Evolutionary conservation across 345 rosid species (phyloP).

Genomic region (Citrus cavaleriei): DNA sequence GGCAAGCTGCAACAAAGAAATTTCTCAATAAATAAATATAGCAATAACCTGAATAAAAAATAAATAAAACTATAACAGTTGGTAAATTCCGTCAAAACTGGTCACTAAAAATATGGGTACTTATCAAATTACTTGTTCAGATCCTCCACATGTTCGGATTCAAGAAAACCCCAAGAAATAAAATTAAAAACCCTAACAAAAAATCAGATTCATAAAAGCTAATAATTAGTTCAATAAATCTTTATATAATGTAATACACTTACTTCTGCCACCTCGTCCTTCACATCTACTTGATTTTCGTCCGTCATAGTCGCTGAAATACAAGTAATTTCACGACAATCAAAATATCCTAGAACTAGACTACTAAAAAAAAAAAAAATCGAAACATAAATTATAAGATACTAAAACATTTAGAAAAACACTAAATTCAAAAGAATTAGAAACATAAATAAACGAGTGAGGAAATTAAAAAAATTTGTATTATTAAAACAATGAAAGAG

Average conservation of each 20-base stretch:
- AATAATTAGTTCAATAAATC: neutral
- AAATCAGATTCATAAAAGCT: neutral
- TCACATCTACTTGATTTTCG: constrained; percentile 36
- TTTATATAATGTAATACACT: neutral
- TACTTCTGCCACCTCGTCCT: constrained; percentile 60
- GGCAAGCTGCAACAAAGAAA: constrained; percentile 42
- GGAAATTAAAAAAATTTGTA: too few relatives aligned
- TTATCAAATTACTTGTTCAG: neutral
- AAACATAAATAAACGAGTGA: too few relatives aligned
- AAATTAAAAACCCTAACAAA: neutral
- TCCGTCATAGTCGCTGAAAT: constrained; percentile 42
- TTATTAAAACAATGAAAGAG: neutral
- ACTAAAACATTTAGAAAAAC: too few relatives aligned
- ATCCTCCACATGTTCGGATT: neutral
- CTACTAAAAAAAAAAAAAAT: too few relatives aligned
- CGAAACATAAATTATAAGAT: too few relatives aligned
- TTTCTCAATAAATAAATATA: neutral
- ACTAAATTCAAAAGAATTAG: too few relatives aligned
- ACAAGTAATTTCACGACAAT: neutral
- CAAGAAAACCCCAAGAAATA: neutral
- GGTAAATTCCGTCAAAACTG: neutral
- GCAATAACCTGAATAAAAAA: neutral
- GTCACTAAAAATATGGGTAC: neutral
- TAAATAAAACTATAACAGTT: neutral
- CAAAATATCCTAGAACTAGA: neutral